Percentiles rank a stretch among this genome's conserved stretches.
Conservation (phyloP, 305 asterid genomes). For the Petunia hybrid region DNA sequence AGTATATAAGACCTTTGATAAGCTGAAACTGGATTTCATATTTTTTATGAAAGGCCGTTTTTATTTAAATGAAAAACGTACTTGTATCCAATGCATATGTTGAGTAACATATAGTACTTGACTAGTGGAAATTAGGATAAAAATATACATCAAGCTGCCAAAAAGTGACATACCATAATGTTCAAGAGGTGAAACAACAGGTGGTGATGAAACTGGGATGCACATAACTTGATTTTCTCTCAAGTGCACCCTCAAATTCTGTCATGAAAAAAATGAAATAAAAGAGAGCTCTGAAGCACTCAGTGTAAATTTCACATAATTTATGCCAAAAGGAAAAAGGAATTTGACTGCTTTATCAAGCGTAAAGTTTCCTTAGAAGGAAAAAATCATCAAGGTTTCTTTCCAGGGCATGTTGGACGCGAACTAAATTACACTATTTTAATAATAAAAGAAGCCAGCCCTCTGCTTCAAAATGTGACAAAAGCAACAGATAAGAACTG, state of each 20-base stretch:
- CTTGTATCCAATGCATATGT: background rate
- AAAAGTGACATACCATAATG: slow-evolving; percentile 48
- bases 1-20: slow-evolving; percentile 6
- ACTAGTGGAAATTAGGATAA: background rate
- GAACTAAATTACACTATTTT: background rate
- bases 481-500: background rate
- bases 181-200: slow-evolving; percentile 64
- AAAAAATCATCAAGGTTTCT: background rate
- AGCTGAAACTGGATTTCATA: background rate
- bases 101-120: background rate
- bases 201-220: slow-evolving; percentile 77
- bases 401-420: slow-evolving; percentile 12
- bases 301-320: background rate
- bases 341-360: background rate
- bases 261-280: slow-evolving; percentile 36
- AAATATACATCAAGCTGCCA: slow-evolving; percentile 14
- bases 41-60: background rate
- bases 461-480: background rate
- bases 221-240: slow-evolving; percentile 62
- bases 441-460: background rate
- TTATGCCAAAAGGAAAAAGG: slow-evolving; percentile 3
- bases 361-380: background rate
- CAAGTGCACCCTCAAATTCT: slow-evolving; percentile 72
- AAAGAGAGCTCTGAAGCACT: background rate
- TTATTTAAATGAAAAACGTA: background rate